Evolutionary conservation across 2,329 filamentous ascomycete species (phyloP).

Genomic region (Cladophialophora immunda): DNA sequence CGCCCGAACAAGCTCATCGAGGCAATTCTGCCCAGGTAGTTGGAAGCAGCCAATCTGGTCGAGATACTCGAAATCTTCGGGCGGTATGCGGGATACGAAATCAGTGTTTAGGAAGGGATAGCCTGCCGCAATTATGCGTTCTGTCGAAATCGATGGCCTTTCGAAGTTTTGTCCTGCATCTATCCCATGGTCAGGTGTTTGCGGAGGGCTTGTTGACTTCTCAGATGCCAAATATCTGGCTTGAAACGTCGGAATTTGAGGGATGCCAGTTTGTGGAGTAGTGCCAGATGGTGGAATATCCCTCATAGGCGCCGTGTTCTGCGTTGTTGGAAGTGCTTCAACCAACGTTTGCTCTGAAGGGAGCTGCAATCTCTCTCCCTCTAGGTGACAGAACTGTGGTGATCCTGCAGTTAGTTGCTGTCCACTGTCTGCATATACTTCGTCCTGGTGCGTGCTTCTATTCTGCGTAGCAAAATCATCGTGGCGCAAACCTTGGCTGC

Average conservation of each 20-base stretch:
- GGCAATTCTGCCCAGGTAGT: neutral
- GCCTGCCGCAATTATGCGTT: neutral
- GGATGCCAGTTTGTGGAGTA: neutral
- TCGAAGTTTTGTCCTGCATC: neutral
- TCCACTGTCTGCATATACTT: neutral
- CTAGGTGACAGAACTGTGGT: neutral
- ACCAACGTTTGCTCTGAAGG: neutral
- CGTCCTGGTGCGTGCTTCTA: neutral
- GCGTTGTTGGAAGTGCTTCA: neutral
- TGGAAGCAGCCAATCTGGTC: slow-evolving; percentile 11
- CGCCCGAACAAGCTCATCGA: slow-evolving; percentile 20
- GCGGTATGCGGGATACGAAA: neutral
- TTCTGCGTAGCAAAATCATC: neutral
- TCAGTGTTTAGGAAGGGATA: slow-evolving; percentile 16
- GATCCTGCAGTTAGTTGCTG: neutral
- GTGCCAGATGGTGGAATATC: neutral
- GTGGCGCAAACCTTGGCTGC: neutral
- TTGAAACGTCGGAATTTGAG: neutral
- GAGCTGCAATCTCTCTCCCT: neutral
- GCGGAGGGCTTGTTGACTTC: neutral
- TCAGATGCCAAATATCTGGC: neutral
- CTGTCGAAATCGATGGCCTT: neutral
- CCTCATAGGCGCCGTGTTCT: neutral
- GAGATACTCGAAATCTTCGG: slow-evolving; percentile 17
- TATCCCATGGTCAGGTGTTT: neutral